These are phyloP conservation scores for Cladophialophora chaetospira DNA, from an alignment of 2,329 filamentous ascomycete genomes.

Conservation along the genomic window DNA sequence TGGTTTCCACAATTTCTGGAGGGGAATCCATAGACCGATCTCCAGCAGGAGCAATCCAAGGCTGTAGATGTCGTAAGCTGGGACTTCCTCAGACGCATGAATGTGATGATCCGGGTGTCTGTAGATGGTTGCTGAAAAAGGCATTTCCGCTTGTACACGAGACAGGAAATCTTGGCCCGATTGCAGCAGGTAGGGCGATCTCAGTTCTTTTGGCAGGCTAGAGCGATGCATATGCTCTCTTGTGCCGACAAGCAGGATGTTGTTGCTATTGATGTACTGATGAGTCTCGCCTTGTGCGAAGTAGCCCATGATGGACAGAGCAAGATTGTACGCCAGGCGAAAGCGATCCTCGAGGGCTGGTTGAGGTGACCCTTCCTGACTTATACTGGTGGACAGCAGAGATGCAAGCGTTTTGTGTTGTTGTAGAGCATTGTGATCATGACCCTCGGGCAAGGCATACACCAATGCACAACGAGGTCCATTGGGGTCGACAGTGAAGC, in stretches of 20 bases:
- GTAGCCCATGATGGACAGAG: constrained; percentile 58
- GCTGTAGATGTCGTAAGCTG: constrained; percentile 61
- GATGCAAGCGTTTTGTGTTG: constrained; percentile 31
- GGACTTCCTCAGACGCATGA: constrained; percentile 26
- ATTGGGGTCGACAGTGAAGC: constrained; percentile 34
- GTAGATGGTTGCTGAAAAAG: constrained; percentile 59
- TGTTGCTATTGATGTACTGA: constrained; percentile 66
- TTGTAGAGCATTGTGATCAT: constrained; percentile 27
- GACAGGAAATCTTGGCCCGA: constrained; percentile 33
- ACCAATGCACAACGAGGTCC: constrained; percentile 32
- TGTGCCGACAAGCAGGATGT: constrained; percentile 57
- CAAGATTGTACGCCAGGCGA: constrained; percentile 61
- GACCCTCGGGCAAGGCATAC: constrained; percentile 31
- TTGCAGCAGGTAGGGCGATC: constrained; percentile 30
- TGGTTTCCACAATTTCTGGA: constrained; percentile 64
- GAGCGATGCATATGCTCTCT: constrained; percentile 32
- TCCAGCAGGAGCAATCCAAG: constrained; percentile 64
- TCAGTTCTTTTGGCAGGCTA: constrained; percentile 39
- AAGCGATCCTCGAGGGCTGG: constrained; percentile 62
- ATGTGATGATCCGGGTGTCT: constrained; percentile 54
- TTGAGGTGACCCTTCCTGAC: constrained; percentile 43
- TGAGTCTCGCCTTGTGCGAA: constrained; percentile 60
- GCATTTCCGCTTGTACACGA: constrained; percentile 36
- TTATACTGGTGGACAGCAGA: constrained; percentile 29
- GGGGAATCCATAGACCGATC: constrained; percentile 64